Conservation (phyloP, 257 asterid species). For the Lycium ferocissimum region DNA sequence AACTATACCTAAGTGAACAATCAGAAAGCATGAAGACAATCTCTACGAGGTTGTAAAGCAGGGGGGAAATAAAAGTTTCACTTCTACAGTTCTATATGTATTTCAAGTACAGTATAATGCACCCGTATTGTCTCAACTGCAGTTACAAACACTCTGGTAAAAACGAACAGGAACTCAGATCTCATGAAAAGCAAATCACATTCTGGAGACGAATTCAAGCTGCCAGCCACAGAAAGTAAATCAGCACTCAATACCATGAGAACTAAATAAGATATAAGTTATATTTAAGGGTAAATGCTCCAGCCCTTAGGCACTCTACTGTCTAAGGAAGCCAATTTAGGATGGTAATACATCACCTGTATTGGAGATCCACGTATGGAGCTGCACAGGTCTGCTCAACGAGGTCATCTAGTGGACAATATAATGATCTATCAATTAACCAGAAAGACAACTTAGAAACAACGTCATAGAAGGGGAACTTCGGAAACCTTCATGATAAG, state of each 20-base stretch:
- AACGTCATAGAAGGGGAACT: constrained; percentile 38
- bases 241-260: constrained; percentile 34
- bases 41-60: neutral
- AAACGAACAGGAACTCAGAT: constrained; percentile 34
- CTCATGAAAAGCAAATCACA: constrained; percentile 31
- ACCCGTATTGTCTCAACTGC: constrained; percentile 32
- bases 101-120: constrained; percentile 32
- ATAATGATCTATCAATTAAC: constrained; percentile 82
- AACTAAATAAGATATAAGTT: constrained; percentile 35
- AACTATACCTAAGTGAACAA: constrained; percentile 3
- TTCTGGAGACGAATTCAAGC: constrained; percentile 48
- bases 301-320: constrained; percentile 32
- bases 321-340: constrained; percentile 36
- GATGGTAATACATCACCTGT: constrained; percentile 64
- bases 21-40: neutral
- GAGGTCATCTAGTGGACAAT: constrained; percentile 73
- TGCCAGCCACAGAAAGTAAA: constrained; percentile 49
- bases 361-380: constrained; percentile 55
- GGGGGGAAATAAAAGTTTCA: neutral
- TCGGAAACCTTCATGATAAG: constrained; percentile 46
- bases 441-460: constrained; percentile 68
- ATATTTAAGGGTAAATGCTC: constrained; percentile 24
- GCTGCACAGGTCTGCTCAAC: constrained; percentile 83
- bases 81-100: neutral
- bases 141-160: constrained; percentile 27